Evolutionary conservation across 148 eudicot species (phyloP), one percentile per base, ranked within the genome.

Genomic region (Dysphania ambrosioides): DNA sequence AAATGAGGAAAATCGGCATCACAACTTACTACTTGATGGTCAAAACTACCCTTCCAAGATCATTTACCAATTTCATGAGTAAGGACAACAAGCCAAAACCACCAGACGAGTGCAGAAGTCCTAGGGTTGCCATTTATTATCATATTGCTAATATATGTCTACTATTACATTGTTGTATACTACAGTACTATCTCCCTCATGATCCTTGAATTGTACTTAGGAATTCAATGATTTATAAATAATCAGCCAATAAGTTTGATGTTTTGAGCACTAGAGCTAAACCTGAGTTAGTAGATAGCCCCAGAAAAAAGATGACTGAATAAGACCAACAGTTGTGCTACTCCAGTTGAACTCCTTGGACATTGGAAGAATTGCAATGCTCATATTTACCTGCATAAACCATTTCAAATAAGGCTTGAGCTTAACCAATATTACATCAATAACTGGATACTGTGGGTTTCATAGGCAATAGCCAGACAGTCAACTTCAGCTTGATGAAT

Each of bases 211-310:
- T 36, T 38, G 36, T 32, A 15, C n/a, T 64, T 23, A 16, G 10
- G 8, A 36, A 1, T 65, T 0, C 5, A 35, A 27, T 65, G 26
- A 65, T 35, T 27, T 21, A 55, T 8, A 36, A 65, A 7, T 2
- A 26, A 44, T 26, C 34, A 44, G 44, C 31, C 21, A n/a, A 42
- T 3, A 62, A 29, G 18, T 23, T 36, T 32, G 55, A 67, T 11
- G 53, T n/a, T 26, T 59, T 18, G 30, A 80, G 35, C 47, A 53
- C 21, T 41, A 18, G 66, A 77, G 78, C 61, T 74, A 78, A 85
- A 95, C 99, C 97, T 95, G 99, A 82, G 99, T 95, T 63, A 95
- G 96, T 58, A 95, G 88, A 80, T 95, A 95, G 55, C 99, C 99
- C 99, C 99, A 95, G 88, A 95, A 95, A 82, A 95, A 95, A 59